Percentiles rank a stretch among this genome's conserved stretches.
Conservation (phyloP, 805 yeast species). For the Saturnispora serradocipensis region DNA sequence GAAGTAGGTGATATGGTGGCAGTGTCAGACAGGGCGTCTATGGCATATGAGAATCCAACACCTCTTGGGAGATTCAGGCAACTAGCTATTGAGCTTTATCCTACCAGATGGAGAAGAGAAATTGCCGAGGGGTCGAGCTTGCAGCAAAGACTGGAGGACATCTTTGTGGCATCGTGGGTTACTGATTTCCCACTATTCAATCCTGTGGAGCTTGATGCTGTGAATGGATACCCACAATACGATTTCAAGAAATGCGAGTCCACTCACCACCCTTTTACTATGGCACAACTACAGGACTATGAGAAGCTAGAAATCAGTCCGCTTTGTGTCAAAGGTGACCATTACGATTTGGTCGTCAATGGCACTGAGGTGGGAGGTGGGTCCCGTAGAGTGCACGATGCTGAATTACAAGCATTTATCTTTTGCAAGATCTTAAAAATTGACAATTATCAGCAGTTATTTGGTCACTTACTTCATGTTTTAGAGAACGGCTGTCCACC, state of each 20-base stretch:
- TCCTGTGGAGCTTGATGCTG: constrained; percentile 44
- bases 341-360: constrained; percentile 86
- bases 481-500: constrained; percentile 94
- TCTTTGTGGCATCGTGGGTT: constrained; percentile 72
- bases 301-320: constrained; percentile 46
- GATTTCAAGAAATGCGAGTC: constrained; percentile 42
- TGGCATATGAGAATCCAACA: constrained; percentile 87
- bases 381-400: constrained; percentile 87
- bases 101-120: constrained; percentile 40
- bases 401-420: constrained; percentile 64
- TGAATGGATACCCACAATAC: constrained; percentile 49
- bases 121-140: constrained; percentile 14
- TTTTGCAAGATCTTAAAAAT: constrained; percentile 59
- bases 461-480: constrained; percentile 81
- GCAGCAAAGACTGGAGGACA: constrained; percentile 18
- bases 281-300: constrained; percentile 70
- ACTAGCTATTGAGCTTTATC: constrained; percentile 49
- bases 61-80: constrained; percentile 87
- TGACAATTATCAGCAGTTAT: constrained; percentile 46
- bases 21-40: constrained; percentile 58
- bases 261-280: constrained; percentile 97
- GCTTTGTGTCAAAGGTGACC: constrained; percentile 70
- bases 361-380: constrained; percentile 98
- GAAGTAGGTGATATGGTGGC: constrained; percentile 68
- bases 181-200: constrained; percentile 88